A percentile compares a stretch with the other conserved stretches of the same genome.
These are phyloP conservation scores for Gossypium thurberi DNA, from an alignment of 345 rosid genomes.

Conservation along the genomic window DNA sequence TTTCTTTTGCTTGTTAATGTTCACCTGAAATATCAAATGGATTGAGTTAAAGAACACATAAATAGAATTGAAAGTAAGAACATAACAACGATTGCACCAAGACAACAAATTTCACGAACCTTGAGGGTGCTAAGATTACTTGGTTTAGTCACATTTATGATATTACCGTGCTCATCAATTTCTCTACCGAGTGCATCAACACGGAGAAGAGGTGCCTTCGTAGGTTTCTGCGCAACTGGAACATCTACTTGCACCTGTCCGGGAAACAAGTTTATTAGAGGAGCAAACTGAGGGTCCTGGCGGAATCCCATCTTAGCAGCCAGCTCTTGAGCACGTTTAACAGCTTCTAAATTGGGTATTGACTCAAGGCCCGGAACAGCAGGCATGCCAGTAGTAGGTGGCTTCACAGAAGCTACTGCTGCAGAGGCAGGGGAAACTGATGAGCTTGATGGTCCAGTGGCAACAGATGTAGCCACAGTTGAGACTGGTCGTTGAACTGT, in stretches of 20 bases:
- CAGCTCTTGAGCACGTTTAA: conserved; percentile 82
- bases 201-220: conserved; percentile 81
- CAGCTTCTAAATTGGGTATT: conserved; percentile 63
- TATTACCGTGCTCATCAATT: conserved; percentile 91
- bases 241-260: conserved; percentile 58
- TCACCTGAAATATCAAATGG: conserved; percentile 51
- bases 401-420: conserved; percentile 28
- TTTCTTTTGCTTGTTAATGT: conserved; percentile 93
- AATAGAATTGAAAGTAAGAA: conserved; percentile 1
- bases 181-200: conserved; percentile 93
- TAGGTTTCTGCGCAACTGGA: conserved; percentile 62
- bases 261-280: conserved; percentile 62
- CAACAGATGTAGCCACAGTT: conserved; percentile 20
- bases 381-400: conserved; percentile 26
- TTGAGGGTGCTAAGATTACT: conserved; percentile 93
- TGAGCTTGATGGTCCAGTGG: conserved; percentile 26
- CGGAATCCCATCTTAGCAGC: conserved; percentile 82
- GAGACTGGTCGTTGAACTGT: conserved; percentile 18
- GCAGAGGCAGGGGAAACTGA: conserved; percentile 15
- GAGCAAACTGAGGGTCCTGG: conserved; percentile 73
- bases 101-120: conserved; percentile 34
- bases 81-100: background rate
- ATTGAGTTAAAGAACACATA: background rate
- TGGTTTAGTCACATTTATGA: conserved; percentile 73
- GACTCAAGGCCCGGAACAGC: conserved; percentile 38